phyloP scores from a whole-genome alignment of 1,284 basidiomycete species.

The Trametes pubescens region DNA sequence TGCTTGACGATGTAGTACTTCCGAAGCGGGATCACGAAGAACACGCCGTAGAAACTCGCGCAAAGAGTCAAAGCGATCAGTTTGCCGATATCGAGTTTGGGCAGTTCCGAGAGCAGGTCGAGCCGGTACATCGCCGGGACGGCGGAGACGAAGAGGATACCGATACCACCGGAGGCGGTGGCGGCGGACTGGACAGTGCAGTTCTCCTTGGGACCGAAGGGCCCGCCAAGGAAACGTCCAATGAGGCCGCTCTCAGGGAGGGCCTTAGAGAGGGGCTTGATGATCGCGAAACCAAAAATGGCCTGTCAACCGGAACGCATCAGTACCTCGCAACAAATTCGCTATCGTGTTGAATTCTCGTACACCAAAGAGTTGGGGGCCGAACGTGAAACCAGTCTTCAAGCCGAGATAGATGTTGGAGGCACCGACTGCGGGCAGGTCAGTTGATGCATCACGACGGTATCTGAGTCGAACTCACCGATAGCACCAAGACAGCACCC shows the following conservation, averaged over 20 bases:
- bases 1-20: slow-evolving; percentile 75
- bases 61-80: slow-evolving; percentile 65
- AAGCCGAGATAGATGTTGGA: slow-evolving; percentile 66
- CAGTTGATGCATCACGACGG: not conserved
- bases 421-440: slow-evolving; percentile 33
- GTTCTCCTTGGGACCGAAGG: slow-evolving; percentile 76
- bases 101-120: slow-evolving; percentile 54
- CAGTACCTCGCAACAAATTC: not conserved
- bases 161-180: slow-evolving; percentile 63
- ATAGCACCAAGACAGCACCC: slow-evolving; percentile 68
- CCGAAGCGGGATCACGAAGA: slow-evolving; percentile 72
- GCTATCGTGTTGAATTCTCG: slow-evolving; percentile 37
- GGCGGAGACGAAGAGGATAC: slow-evolving; percentile 70
- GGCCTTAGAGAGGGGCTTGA: slow-evolving; percentile 64
- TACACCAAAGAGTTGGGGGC: slow-evolving; percentile 66
- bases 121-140: slow-evolving; percentile 75
- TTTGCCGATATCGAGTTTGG: slow-evolving; percentile 58
- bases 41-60: slow-evolving; percentile 71
- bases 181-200: slow-evolving; percentile 65
- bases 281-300: slow-evolving; percentile 71
- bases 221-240: slow-evolving; percentile 59
- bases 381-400: slow-evolving; percentile 77
- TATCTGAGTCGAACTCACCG: slow-evolving; percentile 44
- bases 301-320: slow-evolving; percentile 41
- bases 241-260: slow-evolving; percentile 56